Percentiles rank a stretch among this genome's conserved stretches.
Evolutionary conservation across 306 rosid species (phyloP).

Genomic region (Vigna reflexopilosa): DNA sequence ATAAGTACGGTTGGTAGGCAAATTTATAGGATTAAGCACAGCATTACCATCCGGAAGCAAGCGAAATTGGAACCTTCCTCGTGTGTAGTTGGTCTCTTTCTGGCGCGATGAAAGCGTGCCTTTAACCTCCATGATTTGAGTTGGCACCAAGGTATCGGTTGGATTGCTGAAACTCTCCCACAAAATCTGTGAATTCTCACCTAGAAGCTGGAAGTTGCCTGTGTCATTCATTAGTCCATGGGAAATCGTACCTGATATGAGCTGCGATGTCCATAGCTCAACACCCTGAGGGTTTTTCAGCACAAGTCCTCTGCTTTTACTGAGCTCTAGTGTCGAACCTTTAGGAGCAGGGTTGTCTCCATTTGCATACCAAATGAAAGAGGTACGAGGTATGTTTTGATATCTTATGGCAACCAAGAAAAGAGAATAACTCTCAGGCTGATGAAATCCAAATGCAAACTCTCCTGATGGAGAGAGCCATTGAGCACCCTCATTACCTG

Average conservation of each 20-base stretch:
- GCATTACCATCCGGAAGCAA: conserved; percentile 48
- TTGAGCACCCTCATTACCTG: background rate
- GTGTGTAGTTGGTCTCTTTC: conserved; percentile 38
- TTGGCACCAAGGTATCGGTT: conserved; percentile 57
- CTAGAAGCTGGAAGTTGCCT: conserved; percentile 42
- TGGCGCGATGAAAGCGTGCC: conserved; percentile 42
- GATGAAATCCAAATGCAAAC: conserved; percentile 34
- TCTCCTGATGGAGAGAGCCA: conserved; percentile 41
- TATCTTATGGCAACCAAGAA: conserved; percentile 42
- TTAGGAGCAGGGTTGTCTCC: conserved; percentile 39
- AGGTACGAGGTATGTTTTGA: background rate
- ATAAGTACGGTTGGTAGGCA: conserved; percentile 38
- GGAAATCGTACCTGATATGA: conserved; percentile 1
- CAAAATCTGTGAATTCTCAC: background rate
- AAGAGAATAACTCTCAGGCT: background rate
- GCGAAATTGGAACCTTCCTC: conserved; percentile 49
- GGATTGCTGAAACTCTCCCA: conserved; percentile 55
- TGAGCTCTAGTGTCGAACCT: conserved; percentile 29
- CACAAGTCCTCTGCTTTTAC: conserved; percentile 19
- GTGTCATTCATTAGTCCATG: conserved; percentile 36
- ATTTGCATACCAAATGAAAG: conserved; percentile 42
- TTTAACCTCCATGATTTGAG: conserved; percentile 42
- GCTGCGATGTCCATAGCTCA: conserved; percentile 34
- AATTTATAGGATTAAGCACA: conserved; percentile 40
- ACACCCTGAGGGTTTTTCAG: conserved; percentile 41